Evolutionary conservation across 2,329 filamentous ascomycete genomes (phyloP), one percentile per base, ranked within the genome.

Genomic region (Diaporthe sp.): DNA sequence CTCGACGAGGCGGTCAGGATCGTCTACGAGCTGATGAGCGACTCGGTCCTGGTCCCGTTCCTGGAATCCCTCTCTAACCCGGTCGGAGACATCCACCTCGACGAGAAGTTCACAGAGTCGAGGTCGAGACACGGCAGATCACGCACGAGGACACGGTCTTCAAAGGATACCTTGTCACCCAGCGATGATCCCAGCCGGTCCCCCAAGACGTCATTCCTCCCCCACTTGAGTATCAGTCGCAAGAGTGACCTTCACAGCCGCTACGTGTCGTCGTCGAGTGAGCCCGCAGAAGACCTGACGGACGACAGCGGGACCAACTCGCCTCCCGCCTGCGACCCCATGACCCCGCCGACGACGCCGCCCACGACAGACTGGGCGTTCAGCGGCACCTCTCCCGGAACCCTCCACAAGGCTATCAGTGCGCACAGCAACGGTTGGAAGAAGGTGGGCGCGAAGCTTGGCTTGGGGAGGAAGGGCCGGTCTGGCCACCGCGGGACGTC

Each of bases 11-110:
- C 97, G 27, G 94, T 97, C 32, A 90, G 90, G 76, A 97, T 98
- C 75, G 94, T 98, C 53, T 96, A 96, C 82, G 97, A 98, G 78
- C 87, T 99, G 72, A 98, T 99, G 96, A 97, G 98, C 79, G 97
- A 98, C 82, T 98, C 96, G 4, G 94, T 98, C 0, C 88, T 98
- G 69, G 92, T 98, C 0, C 96, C 96, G 0, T 99, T 98, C 81
- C 88, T 98, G 71, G 96, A 98, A 76, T 90, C 89, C 0, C 84
- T 89, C n/a, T 79, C 84, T 7, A 80, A 85, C 2, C 78, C 78
- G 69, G 83, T 82, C 70, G 79, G 82, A 1, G 84, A 86, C 17
- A 78, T 79, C 22, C 77, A 79, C 13, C 73, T 77, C 22, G 83
- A 86, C 35, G 84, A 85, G 10, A 82, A 84, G n/a, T 47, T 72